Evolutionary conservation across 176 grass and related monocot species (phyloP).

Genomic region (Chloris gayana): DNA sequence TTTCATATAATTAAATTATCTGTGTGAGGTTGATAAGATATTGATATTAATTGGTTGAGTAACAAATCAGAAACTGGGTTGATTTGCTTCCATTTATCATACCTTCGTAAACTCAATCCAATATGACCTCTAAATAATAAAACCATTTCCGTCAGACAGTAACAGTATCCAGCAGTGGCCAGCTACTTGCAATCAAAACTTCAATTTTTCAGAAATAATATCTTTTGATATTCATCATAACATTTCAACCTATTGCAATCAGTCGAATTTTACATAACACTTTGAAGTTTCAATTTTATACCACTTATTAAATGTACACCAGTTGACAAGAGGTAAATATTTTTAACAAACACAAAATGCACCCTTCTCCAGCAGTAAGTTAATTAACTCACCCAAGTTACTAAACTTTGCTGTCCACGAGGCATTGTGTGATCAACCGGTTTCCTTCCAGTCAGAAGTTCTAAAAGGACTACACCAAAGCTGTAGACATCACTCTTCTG

Average conservation of each 20-base stretch:
- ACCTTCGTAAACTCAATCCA: not conserved
- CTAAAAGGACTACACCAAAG: conserved; percentile 63
- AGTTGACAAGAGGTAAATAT: not conserved
- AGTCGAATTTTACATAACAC: not conserved
- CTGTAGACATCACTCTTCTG: conserved; percentile 67
- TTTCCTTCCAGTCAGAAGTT: conserved; percentile 72
- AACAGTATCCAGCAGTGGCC: not conserved
- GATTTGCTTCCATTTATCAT: not conserved
- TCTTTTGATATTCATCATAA: not conserved
- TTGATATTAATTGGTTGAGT: conserved; percentile 19
- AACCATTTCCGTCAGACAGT: not conserved
- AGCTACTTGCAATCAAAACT: not conserved
- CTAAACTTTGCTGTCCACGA: conserved; percentile 64
- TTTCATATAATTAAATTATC: not conserved
- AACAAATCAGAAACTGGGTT: not conserved
- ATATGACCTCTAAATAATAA: not conserved
- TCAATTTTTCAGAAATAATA: not conserved
- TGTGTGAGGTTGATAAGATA: not conserved
- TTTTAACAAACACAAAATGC: not conserved
- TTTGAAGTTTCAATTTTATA: conserved; percentile 15
- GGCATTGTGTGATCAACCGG: conserved; percentile 69
- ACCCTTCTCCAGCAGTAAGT: not conserved
- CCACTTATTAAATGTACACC: not conserved
- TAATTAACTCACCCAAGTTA: conserved; percentile 59
- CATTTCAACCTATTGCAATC: not conserved